Conservation (phyloP, 1,284 basidiomycete species). For the Melampsora americana region DNA sequence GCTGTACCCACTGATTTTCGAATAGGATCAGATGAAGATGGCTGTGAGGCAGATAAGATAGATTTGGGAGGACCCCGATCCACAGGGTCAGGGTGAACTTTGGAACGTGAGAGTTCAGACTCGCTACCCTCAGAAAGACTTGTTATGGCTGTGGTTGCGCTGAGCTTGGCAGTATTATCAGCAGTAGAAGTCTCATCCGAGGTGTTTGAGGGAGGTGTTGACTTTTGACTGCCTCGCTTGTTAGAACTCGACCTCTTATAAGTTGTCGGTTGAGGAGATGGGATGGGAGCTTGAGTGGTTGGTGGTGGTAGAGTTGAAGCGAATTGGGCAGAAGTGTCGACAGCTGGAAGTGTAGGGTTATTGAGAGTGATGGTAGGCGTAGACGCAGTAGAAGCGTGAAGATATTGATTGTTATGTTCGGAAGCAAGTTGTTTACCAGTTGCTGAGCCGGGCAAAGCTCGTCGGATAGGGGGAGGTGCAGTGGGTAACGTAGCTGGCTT, state of each 20-base stretch:
- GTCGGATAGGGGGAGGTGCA: conserved; percentile 13
- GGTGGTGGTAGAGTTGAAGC: neutral
- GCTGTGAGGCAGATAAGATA: conserved; percentile 5
- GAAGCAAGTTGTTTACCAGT: conserved; percentile 38
- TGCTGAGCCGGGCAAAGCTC: conserved; percentile 38
- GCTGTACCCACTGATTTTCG: neutral
- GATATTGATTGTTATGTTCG: conserved; percentile 20
- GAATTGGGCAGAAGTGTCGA: neutral
- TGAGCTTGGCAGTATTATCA: conserved; percentile 8
- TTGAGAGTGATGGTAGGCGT: neutral
- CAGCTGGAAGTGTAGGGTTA: neutral
- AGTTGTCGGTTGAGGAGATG: conserved; percentile 8
- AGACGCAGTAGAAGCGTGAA: conserved; percentile 13
- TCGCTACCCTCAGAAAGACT: conserved; percentile 37
- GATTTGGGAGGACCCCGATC: neutral
- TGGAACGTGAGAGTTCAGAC: neutral
- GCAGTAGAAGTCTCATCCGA: neutral
- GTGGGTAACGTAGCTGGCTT: neutral
- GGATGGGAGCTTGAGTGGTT: neutral
- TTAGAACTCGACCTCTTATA: conserved; percentile 31
- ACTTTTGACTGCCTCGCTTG: conserved; percentile 4
- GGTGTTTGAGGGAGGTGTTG: neutral
- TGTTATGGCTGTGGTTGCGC: conserved; percentile 15
- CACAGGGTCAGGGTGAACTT: neutral
- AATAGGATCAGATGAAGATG: neutral